These are phyloP conservation scores for Eutrema heterophyllum DNA, from an alignment of 345 rosid species.

Conservation along the genomic window DNA sequence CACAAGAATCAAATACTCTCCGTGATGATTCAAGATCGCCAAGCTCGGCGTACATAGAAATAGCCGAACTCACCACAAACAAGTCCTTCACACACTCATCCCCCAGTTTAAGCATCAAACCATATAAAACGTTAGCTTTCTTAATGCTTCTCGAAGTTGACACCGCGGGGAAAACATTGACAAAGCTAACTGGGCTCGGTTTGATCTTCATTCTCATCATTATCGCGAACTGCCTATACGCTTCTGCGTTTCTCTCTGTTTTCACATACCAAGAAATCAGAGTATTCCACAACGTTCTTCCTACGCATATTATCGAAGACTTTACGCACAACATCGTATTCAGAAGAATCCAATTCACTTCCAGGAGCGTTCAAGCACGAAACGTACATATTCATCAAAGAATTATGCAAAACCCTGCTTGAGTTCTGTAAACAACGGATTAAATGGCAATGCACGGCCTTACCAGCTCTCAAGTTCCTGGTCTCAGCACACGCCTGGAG, in stretches of 20 bases:
- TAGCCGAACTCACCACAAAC: constrained; percentile 71
- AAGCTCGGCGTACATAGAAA: constrained; percentile 65
- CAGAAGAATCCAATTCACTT: constrained; percentile 20
- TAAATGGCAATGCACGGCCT: constrained; percentile 76
- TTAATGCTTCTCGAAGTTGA: constrained; percentile 39
- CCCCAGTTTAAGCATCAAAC: constrained; percentile 63
- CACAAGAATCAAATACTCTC: constrained; percentile 60
- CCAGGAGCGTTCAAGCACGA: constrained; percentile 39
- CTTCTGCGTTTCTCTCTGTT: constrained; percentile 52
- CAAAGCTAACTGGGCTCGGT: constrained; percentile 73
- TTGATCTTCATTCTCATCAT: constrained; percentile 65
- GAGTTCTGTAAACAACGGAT: constrained; percentile 59
- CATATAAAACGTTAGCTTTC: constrained; percentile 52
- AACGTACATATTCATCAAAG: constrained; percentile 76
- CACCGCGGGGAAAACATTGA: constrained; percentile 71
- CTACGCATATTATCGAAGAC: constrained; percentile 60
- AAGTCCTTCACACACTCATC: constrained; percentile 53
- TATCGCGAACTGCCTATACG: constrained; percentile 49
- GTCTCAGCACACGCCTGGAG: constrained; percentile 80
- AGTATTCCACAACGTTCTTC: constrained; percentile 82
- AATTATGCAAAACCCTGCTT: constrained; percentile 69
- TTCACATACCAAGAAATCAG: constrained; percentile 73
- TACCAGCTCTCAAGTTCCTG: constrained; percentile 47
- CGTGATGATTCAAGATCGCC: constrained; percentile 54
- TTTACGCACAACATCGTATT: constrained; percentile 51